These are phyloP conservation scores for Tulasnella sp. DNA, from an alignment of 768 basidiomycete species.

Conservation along the genomic window DNA sequence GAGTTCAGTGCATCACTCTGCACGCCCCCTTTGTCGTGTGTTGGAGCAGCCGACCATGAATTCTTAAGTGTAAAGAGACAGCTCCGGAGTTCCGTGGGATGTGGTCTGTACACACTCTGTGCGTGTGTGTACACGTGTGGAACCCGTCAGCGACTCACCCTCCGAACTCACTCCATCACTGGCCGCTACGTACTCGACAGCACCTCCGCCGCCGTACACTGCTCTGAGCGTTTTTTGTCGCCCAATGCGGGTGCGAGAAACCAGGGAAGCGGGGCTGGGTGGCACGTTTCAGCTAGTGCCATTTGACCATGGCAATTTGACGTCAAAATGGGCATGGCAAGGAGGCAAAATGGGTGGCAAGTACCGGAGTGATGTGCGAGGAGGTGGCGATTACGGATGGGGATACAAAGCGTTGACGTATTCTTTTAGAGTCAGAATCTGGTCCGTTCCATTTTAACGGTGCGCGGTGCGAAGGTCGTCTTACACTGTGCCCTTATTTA, in stretches of 20 bases:
- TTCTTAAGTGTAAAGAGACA: background rate
- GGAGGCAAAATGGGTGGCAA: background rate
- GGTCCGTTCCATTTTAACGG: background rate
- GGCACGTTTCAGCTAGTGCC: background rate
- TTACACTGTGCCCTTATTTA: background rate
- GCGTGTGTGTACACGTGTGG: background rate
- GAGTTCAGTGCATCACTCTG: conserved; percentile 7
- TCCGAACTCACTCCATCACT: background rate
- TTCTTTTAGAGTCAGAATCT: background rate
- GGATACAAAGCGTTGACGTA: background rate
- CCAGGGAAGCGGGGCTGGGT: background rate
- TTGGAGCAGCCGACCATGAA: background rate
- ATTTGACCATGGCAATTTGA: background rate
- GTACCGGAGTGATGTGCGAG: background rate
- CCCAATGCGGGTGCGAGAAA: background rate
- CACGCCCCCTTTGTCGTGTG: background rate
- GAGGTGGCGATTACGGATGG: background rate
- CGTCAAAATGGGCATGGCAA: background rate
- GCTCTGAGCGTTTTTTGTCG: background rate
- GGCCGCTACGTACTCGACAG: background rate
- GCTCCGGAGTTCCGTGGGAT: background rate
- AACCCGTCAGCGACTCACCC: background rate
- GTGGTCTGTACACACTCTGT: background rate
- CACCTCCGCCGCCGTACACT: background rate
- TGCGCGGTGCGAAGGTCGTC: background rate